A percentile compares a stretch with the other conserved stretches of the same genome.
Evolutionary conservation across 2,329 filamentous ascomycete species (phyloP).

Genomic region (Westerdykella sp.): DNA sequence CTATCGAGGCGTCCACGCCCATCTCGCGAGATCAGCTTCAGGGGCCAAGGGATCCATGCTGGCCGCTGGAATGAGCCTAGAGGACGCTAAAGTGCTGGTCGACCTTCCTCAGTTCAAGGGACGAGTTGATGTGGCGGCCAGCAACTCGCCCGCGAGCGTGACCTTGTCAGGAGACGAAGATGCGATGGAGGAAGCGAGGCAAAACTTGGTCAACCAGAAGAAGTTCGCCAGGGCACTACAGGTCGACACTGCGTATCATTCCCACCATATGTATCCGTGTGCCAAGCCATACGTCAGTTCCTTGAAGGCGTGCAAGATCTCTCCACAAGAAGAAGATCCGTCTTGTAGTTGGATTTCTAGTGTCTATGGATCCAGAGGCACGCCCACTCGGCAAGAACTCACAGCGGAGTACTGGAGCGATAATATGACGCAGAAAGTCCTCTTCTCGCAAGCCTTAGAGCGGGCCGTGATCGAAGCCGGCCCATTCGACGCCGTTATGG

Average conservation of each 20-base stretch:
- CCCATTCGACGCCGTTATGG: constrained; percentile 3
- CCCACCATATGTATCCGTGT: constrained; percentile 11
- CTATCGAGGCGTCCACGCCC: constrained; percentile 12
- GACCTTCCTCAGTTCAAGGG: constrained; percentile 7
- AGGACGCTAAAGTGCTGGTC: constrained; percentile 6
- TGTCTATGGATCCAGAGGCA: constrained; percentile 2
- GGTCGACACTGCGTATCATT: constrained; percentile 14
- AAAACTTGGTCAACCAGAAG: constrained; percentile 2
- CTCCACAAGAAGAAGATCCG: not conserved
- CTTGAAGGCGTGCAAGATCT: not conserved
- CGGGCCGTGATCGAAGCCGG: constrained; percentile 6
- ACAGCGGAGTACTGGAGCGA: constrained; percentile 38
- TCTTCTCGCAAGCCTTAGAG: constrained; percentile 40
- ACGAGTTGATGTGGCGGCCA: constrained; percentile 15
- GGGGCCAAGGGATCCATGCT: constrained; percentile 30
- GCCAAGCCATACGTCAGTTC: constrained; percentile 5
- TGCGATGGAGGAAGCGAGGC: constrained; percentile 6
- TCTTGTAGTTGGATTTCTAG: constrained; percentile 4
- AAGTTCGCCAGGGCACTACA: constrained; percentile 9
- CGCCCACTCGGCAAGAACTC: constrained; percentile 9
- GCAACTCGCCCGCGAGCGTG: constrained; percentile 13
- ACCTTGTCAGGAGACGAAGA: constrained; percentile 15
- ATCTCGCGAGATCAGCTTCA: not conserved
- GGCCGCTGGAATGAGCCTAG: constrained; percentile 11
- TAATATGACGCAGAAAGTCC: constrained; percentile 42